phyloP scores from a whole-genome alignment of 805 yeast species.

The Ogataea trehalophila region DNA sequence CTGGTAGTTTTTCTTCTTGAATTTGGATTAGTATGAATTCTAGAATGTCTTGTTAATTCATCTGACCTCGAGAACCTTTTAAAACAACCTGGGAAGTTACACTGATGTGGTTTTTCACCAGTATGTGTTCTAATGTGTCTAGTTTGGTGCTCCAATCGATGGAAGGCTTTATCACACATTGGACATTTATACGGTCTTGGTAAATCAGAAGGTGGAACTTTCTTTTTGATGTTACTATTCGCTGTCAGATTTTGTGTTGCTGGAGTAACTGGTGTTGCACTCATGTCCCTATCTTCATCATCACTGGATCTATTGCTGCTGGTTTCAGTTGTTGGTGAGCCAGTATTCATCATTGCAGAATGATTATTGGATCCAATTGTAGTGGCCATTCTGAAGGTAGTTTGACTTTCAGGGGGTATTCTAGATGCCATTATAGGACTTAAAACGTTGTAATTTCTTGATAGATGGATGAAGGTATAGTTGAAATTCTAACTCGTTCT shows the following conservation, averaged over 20 bases:
- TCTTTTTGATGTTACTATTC: constrained; percentile 18
- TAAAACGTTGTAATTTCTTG: too few species aligned
- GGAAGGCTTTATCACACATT: constrained; percentile 80
- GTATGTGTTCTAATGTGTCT: constrained; percentile 91
- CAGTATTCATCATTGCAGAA: not conserved
- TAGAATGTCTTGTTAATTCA: constrained; percentile 79
- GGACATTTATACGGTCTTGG: constrained; percentile 79
- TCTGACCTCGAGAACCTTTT: constrained; percentile 78
- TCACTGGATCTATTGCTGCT: not conserved
- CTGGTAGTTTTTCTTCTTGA: constrained; percentile 26
- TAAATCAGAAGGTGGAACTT: constrained; percentile 21
- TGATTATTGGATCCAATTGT: constrained; percentile 4
- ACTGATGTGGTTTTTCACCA: constrained; percentile 87
- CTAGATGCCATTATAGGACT: constrained; percentile 17
- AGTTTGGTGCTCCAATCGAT: constrained; percentile 85
- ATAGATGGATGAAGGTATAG: too few species aligned
- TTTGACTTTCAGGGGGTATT: constrained; percentile 25
- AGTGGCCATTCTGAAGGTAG: constrained; percentile 28
- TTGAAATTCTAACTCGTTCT: too few species aligned
- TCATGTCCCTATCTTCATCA: not conserved
- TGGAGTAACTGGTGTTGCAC: constrained; percentile 13
- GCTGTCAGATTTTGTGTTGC: constrained; percentile 20
- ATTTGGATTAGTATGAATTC: constrained; percentile 67
- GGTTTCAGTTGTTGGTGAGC: not conserved
- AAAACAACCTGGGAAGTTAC: constrained; percentile 78